Evolutionary conservation across 805 yeast species (phyloP), one percentile per base, ranked within the genome.

Genomic region (Alloascoidea africana): DNA sequence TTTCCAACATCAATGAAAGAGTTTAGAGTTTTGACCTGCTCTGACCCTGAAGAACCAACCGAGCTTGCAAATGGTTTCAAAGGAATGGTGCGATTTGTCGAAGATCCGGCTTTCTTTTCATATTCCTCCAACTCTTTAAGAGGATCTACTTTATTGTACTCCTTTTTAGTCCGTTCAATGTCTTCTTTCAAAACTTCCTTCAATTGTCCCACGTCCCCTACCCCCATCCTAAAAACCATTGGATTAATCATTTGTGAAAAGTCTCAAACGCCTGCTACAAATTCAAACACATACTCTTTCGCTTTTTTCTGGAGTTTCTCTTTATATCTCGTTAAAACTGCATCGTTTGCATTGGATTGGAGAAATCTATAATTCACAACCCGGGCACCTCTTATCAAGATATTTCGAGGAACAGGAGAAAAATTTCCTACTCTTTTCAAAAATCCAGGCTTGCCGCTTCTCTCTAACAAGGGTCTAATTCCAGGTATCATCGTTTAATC

Each of bases 1-100:
- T 85, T 87, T 1, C 69, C 80, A 4, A 73, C 62, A 39, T 83
- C 86, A 32, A 91, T 55, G 54, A 63, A 89, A 1, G 87, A 73
- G 34, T 68, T 63, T 38, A 91, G 61, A 0, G 83, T 75, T 56
- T 85, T 85, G 58, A 67, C 61, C 38, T 53, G 54, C 8, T 54
- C 52, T 4, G 53, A 52, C 36, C 54, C 58, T 16, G 67, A 52
- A 6, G 69, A 62, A 16, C 49, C 52, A 15, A 51, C 38, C 3
- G 44, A 37, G 18, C 35, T 19, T 15, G 51, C 59, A 41, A 54
- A 49, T 6, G 56, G 46, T 33, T 45, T 48, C 34, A 15, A 35
- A n/a, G 37, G 41, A 16, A 15, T 38, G 37, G 40, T 23, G 27
- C 32, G 18, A 41, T 39, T 45, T 16, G 14, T 32, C 11, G 44